Evolutionary conservation across 352 stramenopile genomes (phyloP).

Genomic region (Phytopythium litorale): DNA sequence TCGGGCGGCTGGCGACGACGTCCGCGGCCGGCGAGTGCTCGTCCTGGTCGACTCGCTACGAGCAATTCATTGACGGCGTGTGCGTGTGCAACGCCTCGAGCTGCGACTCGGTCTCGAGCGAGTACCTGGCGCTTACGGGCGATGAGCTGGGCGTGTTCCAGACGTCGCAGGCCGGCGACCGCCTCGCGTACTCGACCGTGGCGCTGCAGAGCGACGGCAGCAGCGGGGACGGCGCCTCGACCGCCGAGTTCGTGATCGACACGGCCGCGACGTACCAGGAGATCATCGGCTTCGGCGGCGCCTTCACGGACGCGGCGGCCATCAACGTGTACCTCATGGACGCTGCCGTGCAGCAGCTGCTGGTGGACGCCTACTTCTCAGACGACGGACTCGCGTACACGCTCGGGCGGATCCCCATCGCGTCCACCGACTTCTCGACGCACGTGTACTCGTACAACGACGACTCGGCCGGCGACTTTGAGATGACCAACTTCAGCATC

Average conservation of each 20-base stretch:
- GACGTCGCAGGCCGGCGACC: slow-evolving; percentile 44
- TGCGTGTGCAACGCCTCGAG: slow-evolving; percentile 45
- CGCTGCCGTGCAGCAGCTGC: slow-evolving; percentile 40
- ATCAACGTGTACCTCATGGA: slow-evolving; percentile 65
- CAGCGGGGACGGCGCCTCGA: not conserved
- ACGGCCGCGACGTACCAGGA: slow-evolving; percentile 56
- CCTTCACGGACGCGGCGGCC: slow-evolving; percentile 85
- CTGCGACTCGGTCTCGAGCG: slow-evolving; percentile 54
- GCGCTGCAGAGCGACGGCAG: slow-evolving; percentile 8
- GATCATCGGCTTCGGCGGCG: slow-evolving; percentile 87
- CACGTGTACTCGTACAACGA: slow-evolving; percentile 87
- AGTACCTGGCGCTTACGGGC: slow-evolving; percentile 27
- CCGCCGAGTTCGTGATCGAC: slow-evolving; percentile 46
- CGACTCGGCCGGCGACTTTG: slow-evolving; percentile 52
- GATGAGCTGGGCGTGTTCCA: slow-evolving; percentile 43
- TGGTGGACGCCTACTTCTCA: slow-evolving; percentile 79
- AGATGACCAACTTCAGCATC: slow-evolving; percentile 79
- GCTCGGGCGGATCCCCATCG: slow-evolving; percentile 81
- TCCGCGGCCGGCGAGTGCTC: slow-evolving; percentile 12
- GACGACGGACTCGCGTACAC: slow-evolving; percentile 74
- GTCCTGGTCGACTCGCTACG: slow-evolving; percentile 38
- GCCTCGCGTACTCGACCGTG: slow-evolving; percentile 36
- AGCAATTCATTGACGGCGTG: slow-evolving; percentile 41
- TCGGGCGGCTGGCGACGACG: not conserved
- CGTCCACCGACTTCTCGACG: slow-evolving; percentile 83